Evolutionary conservation across 2,329 filamentous ascomycete genomes (phyloP), one percentile per base, ranked within the genome.

Genomic region (Elsinoe australis): DNA sequence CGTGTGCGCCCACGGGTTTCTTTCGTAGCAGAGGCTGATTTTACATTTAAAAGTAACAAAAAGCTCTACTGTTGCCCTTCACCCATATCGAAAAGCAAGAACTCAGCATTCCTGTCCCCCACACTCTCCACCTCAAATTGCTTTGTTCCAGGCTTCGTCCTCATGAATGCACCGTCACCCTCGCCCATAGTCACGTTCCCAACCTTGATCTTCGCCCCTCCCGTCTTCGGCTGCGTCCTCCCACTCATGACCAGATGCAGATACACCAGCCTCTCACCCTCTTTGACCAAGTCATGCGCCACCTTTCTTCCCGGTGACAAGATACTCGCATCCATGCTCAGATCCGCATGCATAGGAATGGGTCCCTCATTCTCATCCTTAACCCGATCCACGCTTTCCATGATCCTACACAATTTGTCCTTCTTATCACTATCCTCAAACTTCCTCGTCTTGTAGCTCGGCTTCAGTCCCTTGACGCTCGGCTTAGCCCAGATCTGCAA

Each of bases 401-500:
- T 75, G 50, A 94, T 87, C 17, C 78, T 73, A 17, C 90, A 76
- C 55, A 94, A 83, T 12, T 66, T 77, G 58, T 80, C 73, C 51
- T 74, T 71, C 73, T 94, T 94, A 52, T 76, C 73, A 50, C 80
- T 83, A 39, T 94, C 87, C 42, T 71, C 67, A 57, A 87, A 94
- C 53, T 78, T 76, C 52, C 72, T 74, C 3, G 85, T 92, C 64
- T 87, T 83, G 62, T 94, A 94, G 31, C 76, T 73, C 1, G 87
- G 87, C 38, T 74, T 73, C 39, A 94, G 71, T 0, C 85, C 82
- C 17, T 73, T 68, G 63, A 80, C 80, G 76, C 87, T 89, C 0
- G 87, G 87, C 42, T 86, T 71, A 1, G 82, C 86, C 87, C 87
- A 94, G 58, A 94, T 94, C 66, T 94, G 87, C 26, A 94, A 69